Evolutionary conservation across 192 early-diverging fungal species (phyloP), one percentile per base, ranked within the genome.

Genomic region (Entomortierella parvispora): DNA sequence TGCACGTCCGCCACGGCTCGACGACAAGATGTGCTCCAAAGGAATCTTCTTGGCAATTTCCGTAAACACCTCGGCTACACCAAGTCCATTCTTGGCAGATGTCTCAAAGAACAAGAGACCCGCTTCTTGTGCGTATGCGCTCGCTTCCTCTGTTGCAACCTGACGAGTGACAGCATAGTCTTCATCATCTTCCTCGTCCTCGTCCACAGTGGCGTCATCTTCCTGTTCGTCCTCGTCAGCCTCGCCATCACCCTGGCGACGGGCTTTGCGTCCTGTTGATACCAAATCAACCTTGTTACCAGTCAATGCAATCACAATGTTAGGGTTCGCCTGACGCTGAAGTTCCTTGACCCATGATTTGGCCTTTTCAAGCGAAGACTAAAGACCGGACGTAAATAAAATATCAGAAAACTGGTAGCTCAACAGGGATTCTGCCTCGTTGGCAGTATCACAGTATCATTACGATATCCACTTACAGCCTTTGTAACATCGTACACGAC

Each of bases 401-500:
- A 59, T 17, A n/a, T n/a, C n/a, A n/a, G n/a, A n/a, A n/a, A n/a
- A n/a, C n/a, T n/a, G n/a, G n/a, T n/a, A n/a, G n/a, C n/a, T n/a
- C n/a, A n/a, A n/a, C n/a, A n/a, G n/a, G n/a, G n/a, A n/a, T n/a
- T n/a, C n/a, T n/a, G n/a, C n/a, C n/a, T n/a, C n/a, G n/a, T n/a
- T n/a, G n/a, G n/a, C n/a, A n/a, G n/a, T n/a, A n/a, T n/a, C n/a
- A n/a, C n/a, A n/a, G n/a, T n/a, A n/a, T n/a, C n/a, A n/a, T n/a
- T n/a, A n/a, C n/a, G n/a, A n/a, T n/a, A n/a, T 53, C 0, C 11
- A 69, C 85, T 80, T 80, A 89, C 87, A 42, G 81, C 71, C 78
- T 88, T 88, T 3, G 97, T 99, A 57, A 99, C 91, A 83, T 99
- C 97, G 74, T 97, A 99, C 8, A 95, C 97, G 43, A 99, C 95